Conservation (phyloP, 2,329 filamentous ascomycete genomes). For the Cercospora canescens region DNA sequence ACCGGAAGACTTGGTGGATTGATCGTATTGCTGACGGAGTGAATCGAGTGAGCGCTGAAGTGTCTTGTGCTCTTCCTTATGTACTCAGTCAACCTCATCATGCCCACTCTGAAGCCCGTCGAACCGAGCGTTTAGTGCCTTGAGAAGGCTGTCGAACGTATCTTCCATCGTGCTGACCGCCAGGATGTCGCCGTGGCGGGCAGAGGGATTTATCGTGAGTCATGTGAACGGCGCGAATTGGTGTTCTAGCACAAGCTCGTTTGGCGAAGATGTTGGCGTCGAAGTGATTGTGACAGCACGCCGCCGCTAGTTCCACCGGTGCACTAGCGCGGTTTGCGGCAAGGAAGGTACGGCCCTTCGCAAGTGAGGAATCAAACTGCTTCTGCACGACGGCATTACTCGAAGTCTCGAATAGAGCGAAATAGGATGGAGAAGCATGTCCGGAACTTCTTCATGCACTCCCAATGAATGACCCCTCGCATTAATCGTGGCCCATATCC, state of each 20-base stretch:
- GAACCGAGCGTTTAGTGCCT: not conserved
- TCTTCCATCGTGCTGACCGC: not conserved
- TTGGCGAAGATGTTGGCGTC: not conserved
- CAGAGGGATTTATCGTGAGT: not conserved
- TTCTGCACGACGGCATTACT: not conserved
- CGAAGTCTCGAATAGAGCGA: not conserved
- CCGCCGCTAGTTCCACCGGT: not conserved
- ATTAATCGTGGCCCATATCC: not conserved
- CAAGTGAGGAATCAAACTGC: not conserved
- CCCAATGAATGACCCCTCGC: not conserved
- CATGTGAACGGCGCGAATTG: not conserved
- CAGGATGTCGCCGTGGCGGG: not conserved
- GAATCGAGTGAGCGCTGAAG: not conserved
- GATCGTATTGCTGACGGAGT: not conserved
- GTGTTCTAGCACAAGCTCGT: not conserved
- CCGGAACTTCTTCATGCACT: not conserved
- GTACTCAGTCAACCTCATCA: not conserved
- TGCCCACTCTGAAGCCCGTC: not conserved
- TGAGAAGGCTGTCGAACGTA: not conserved
- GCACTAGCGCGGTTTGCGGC: not conserved
- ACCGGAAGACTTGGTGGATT: not conserved
- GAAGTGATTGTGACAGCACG: not conserved
- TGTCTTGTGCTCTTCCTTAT: not conserved
- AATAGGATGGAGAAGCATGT: not conserved
- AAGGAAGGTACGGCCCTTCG: not conserved